phyloP scores from a whole-genome alignment of 2,329 filamentous ascomycete genomes.

The Emericellopsis cladophorae region DNA sequence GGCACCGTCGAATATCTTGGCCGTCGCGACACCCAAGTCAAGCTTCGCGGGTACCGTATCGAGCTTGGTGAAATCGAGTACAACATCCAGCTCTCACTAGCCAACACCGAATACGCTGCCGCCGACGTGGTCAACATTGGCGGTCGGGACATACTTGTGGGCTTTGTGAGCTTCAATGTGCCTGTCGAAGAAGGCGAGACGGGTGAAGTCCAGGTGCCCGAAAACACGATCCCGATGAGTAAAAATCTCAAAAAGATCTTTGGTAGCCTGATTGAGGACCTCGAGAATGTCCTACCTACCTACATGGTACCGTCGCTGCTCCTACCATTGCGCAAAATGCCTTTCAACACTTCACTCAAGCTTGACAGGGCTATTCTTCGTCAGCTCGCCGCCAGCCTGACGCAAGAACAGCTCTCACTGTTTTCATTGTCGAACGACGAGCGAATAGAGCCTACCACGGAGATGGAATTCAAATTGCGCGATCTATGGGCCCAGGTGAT shows the following conservation, averaged over 20 bases:
- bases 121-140: background rate
- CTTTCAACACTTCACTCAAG: constrained; percentile 5
- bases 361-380: constrained; percentile 2
- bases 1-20: constrained; percentile 26
- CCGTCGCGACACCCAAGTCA: constrained; percentile 16
- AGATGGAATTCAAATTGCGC: background rate
- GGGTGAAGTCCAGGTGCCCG: background rate
- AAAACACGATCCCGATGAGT: constrained; percentile 1
- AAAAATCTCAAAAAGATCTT: background rate
- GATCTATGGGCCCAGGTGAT: background rate
- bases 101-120: background rate
- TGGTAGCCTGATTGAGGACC: background rate
- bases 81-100: constrained; percentile 5
- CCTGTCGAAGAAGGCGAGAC: background rate
- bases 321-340: constrained; percentile 3
- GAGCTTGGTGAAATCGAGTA: constrained; percentile 19
- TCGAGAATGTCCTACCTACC: constrained; percentile 1
- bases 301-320: constrained; percentile 7
- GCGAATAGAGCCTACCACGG: background rate
- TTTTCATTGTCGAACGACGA: background rate
- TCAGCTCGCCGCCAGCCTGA: no score
- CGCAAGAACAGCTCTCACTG: no score
- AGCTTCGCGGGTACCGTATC: constrained; percentile 18
- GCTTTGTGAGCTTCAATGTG: background rate
- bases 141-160: background rate